Evolutionary conservation across 768 basidiomycete genomes (phyloP).

Genomic region (Tephrocybe sp.): DNA sequence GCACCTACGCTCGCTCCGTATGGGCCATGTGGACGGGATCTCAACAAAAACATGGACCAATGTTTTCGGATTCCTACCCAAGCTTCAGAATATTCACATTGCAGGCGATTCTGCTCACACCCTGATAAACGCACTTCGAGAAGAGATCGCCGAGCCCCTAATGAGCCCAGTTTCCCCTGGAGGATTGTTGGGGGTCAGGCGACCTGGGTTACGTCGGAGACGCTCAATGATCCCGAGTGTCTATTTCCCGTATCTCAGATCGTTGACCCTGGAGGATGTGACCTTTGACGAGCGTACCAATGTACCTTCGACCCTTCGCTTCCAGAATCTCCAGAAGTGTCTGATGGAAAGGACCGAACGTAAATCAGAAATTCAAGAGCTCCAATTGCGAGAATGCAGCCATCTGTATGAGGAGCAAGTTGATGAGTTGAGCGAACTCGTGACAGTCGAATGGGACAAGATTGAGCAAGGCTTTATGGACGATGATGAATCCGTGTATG

Average conservation of each 20-base stretch:
- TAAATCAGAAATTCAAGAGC: slow-evolving; percentile 24
- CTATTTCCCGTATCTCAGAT: slow-evolving; percentile 25
- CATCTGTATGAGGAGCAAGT: slow-evolving; percentile 20
- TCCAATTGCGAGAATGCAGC: slow-evolving; percentile 26
- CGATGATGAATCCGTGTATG: slow-evolving; percentile 11
- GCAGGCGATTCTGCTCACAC: slow-evolving; percentile 18
- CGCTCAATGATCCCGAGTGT: slow-evolving; percentile 14
- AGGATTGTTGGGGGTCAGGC: slow-evolving; percentile 10
- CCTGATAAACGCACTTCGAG: slow-evolving; percentile 24
- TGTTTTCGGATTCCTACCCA: slow-evolving; percentile 25
- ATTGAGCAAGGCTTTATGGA: slow-evolving; percentile 20
- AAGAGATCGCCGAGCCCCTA: slow-evolving; percentile 14
- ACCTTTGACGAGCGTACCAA: slow-evolving; percentile 17
- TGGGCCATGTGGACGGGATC: slow-evolving; percentile 18
- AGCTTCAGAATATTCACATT: slow-evolving; percentile 22
- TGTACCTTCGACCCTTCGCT: neutral
- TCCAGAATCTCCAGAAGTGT: slow-evolving; percentile 17
- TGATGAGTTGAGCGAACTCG: slow-evolving; percentile 22
- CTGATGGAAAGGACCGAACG: slow-evolving; percentile 30
- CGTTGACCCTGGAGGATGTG: slow-evolving; percentile 22
- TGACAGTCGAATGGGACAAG: slow-evolving; percentile 35
- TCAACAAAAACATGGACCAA: slow-evolving; percentile 19
- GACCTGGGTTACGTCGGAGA: slow-evolving; percentile 12
- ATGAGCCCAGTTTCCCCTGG: slow-evolving; percentile 8
- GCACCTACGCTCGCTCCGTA: slow-evolving; percentile 22